Conservation (phyloP, 2,329 filamentous ascomycete species). For the Paecilomyces variotii region DNA sequence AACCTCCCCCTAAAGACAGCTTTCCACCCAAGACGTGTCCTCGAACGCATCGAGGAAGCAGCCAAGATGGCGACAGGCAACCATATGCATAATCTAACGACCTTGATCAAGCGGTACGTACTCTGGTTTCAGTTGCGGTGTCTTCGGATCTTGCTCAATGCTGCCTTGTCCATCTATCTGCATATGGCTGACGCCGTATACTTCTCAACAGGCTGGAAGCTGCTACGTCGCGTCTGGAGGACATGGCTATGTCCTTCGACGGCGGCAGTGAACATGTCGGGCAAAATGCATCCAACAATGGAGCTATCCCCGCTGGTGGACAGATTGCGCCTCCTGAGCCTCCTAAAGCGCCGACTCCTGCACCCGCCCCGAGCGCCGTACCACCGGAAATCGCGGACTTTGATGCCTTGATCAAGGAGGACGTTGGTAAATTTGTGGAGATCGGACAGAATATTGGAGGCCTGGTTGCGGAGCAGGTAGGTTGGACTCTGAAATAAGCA, state of each 20-base stretch:
- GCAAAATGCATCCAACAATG: too few species aligned
- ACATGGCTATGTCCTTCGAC: conserved; percentile 72
- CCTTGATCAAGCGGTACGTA: conserved; percentile 91
- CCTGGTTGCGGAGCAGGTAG: conserved; percentile 70
- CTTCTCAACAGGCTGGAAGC: conserved; percentile 72
- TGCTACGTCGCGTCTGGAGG: conserved; percentile 89
- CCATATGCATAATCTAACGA: conserved; percentile 94
- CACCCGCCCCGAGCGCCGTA: conserved; percentile 50
- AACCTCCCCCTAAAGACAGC: conserved; percentile 28
- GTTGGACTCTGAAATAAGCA: conserved; percentile 10
- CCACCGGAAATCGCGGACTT: conserved; percentile 82
- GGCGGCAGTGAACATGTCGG: conserved; percentile 39
- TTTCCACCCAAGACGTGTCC: conserved; percentile 5
- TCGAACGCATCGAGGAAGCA: conserved; percentile 6
- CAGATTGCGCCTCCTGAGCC: conserved; percentile 16
- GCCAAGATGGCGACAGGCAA: conserved; percentile 57
- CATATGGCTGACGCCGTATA: conserved; percentile 37
- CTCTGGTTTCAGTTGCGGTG: background rate
- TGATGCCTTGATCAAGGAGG: conserved; percentile 64
- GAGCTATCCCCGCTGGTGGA: conserved; percentile 14
- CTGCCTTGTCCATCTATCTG: background rate
- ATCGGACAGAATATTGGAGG: conserved; percentile 71
- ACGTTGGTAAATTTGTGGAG: conserved; percentile 70
- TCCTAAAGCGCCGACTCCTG: conserved; percentile 28
- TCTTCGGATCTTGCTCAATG: background rate